Evolutionary conservation across 176 grass and related monocot genomes (phyloP), one percentile per base, ranked within the genome.

Genomic region (Hsuehochloa calcarea): DNA sequence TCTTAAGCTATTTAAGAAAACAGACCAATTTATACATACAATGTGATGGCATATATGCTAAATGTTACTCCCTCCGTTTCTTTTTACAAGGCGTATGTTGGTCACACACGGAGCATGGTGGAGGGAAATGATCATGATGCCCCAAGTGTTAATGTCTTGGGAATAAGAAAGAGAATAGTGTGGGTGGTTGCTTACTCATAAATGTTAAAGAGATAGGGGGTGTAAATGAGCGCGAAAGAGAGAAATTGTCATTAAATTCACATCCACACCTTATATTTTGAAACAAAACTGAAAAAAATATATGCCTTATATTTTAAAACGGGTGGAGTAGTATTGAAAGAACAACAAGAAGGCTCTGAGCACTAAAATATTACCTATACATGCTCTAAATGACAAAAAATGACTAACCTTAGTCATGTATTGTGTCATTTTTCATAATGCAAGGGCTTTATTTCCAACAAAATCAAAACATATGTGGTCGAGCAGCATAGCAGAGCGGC

Each of bases 391-490:
- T 29, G 23, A 51, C 44, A 52, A 38, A 38, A 61, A 84, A 25
- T 74, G 39, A 73, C 16, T 31, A 72, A n/a, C n/a, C n/a, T n/a
- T n/a, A 27, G 43, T 23, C 41, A 16, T 46, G 13, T 38, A 63
- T 5, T 25, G 12, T 47, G 15, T 50, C 14, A 66, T 40, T 73
- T 43, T 64, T 29, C 20, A 66, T 31, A 31, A 72, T 29, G 14
- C 26, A 70, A 55, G 13, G 34, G 10, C n/a, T 39, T 54, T 17
- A 37, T 65, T 74, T 6, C 8, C 12, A 62, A 22, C 27, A 74
- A 27, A 64, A 51, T 55, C 52, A 74, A 65, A 52, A 74, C 11
- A 83, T 23, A 62, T 84, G 59, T 54, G 71, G 59, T 38, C 6
- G 39, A 41, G 31, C 22, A 84, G 34, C 22, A 41, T 55, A 52